Evolutionary conservation across 176 grass and related monocot genomes (phyloP), one percentile per base, ranked within the genome.

Genomic region (Lolium perenne): DNA sequence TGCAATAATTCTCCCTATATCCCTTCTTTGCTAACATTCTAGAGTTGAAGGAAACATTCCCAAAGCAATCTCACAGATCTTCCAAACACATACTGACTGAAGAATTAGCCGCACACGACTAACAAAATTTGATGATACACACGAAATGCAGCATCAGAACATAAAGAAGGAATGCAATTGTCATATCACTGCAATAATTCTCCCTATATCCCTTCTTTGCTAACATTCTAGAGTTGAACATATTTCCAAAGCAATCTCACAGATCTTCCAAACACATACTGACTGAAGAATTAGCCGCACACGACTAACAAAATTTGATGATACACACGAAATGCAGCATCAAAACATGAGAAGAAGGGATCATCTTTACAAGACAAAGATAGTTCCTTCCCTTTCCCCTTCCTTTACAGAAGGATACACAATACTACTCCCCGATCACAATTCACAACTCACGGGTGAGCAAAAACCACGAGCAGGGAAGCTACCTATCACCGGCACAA

Each of bases 61-160:
- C 12, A 79, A 62, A 83, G 74, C n/a, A 48, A 63, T 35, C 59
- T 23, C 18, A 23, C 51, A 72, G 26, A 60, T 29, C 15, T 77
- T 53, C 4, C 61, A 6, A 86, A 32, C 45, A 35, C 77, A 85
- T 26, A 77, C 51, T 43, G 21, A 47, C 65, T 66, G 8, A 8
- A 83, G 32, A 35, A 35, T 35, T 35, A 35, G 32, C 32, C 32
- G 32, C 41, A 45, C 41, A 45, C 1, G 41, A 45, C 41, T 63
- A 76, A 63, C 43, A 71, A 88, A 88, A 62, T 21, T 8, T 56
- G 14, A 64, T 10, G 71, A 81, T 78, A 80, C 46, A 85, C 82
- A 88, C 45, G 61, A 71, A 85, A 85, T 91, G 82, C 82, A 85
- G 86, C 60, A 91, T 77, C 86, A 88, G 88, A 91, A 85, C 82